Conservation (phyloP, 352 stramenopile species). For the Globisporangium splendens region DNA sequence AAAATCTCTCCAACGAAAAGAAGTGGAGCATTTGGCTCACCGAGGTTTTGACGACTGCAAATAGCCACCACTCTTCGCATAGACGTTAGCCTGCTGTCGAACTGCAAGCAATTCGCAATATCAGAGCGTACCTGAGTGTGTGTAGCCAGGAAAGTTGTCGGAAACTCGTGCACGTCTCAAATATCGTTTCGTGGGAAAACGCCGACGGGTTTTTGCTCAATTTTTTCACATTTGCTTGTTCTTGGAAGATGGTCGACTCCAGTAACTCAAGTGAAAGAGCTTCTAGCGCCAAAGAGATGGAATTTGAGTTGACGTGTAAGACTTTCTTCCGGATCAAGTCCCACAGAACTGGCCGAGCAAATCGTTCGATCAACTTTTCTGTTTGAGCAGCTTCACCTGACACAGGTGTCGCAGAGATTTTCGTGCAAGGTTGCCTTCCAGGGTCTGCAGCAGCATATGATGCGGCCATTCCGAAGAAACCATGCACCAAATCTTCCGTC, state of each 20-base stretch:
- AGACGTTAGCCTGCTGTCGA: not conserved
- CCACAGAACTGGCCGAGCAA: slow-evolving; percentile 41
- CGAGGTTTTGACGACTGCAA: slow-evolving; percentile 7
- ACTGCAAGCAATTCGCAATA: not conserved
- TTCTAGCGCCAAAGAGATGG: slow-evolving; percentile 23
- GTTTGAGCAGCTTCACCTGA: not conserved
- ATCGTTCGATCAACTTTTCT: slow-evolving; percentile 23
- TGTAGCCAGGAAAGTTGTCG: slow-evolving; percentile 63
- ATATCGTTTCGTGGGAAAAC: slow-evolving; percentile 36
- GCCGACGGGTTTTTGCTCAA: slow-evolving; percentile 48
- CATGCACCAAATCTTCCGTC: slow-evolving; percentile 12
- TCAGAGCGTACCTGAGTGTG: slow-evolving; percentile 40
- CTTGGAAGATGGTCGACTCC: slow-evolving; percentile 42
- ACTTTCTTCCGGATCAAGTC: slow-evolving; percentile 46
- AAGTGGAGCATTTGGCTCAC: slow-evolving; percentile 10
- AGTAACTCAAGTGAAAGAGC: slow-evolving; percentile 37
- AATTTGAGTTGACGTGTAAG: slow-evolving; percentile 23
- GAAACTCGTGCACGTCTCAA: slow-evolving; percentile 52
- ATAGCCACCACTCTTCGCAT: slow-evolving; percentile 18
- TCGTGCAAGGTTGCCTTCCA: not conserved
- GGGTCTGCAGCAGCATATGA: not conserved
- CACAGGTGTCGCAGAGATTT: not conserved
- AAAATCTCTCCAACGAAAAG: slow-evolving; percentile 23
- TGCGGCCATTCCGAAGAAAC: slow-evolving; percentile 9
- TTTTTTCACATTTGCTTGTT: slow-evolving; percentile 32